Evolutionary conservation across 2,329 filamentous ascomycete species (phyloP), one percentile per base, ranked within the genome.

Genomic region (Monosporascus sp.): DNA sequence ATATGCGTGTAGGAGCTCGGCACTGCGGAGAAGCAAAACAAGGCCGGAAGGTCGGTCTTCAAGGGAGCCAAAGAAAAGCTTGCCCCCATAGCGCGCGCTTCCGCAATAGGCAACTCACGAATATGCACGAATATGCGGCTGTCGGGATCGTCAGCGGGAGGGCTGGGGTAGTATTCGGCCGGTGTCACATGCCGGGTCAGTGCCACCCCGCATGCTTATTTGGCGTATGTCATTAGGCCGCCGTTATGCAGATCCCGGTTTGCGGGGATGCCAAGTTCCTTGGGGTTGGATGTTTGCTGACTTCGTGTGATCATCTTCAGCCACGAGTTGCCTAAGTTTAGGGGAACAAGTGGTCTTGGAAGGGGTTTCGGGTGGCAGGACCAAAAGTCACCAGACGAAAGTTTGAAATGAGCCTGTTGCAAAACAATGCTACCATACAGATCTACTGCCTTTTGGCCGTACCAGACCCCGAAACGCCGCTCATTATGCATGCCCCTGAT

Each of bases 391-490:
- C 14, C 6, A 14, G 43, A 46, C 11, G 31, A n/a, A 44, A 44
- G 24, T 6, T 22, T 31, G 14, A 37, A 48, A 37, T 15, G 31
- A 47, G 24, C 31, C 41, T 54, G 55, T 57, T 55, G 48, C 53
- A 53, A 62, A 58, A 57, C 59, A 53, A 60, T 58, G 56, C 56
- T 64, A 66, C 62, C 62, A 57, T 65, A 65, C 59, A 65, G 54
- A 59, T 60, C 57, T 60, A 60, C 63, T 60, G 41, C 54, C 58
- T n/a, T 59, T 59, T 58, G 55, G 58, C 56, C 60, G 55, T 60
- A 59, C 60, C 62, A 54, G 51, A 58, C 59, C 63, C 55, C 44
- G 18, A 56, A 64, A 66, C 64, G 63, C 64, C 64, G 57, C 55
- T 61, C 59, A 65, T 35, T 11, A 35, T 66, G 64, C 63, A 66